Conservation (phyloP, 306 rosid genomes). For the Fragaria vesca region DNA sequence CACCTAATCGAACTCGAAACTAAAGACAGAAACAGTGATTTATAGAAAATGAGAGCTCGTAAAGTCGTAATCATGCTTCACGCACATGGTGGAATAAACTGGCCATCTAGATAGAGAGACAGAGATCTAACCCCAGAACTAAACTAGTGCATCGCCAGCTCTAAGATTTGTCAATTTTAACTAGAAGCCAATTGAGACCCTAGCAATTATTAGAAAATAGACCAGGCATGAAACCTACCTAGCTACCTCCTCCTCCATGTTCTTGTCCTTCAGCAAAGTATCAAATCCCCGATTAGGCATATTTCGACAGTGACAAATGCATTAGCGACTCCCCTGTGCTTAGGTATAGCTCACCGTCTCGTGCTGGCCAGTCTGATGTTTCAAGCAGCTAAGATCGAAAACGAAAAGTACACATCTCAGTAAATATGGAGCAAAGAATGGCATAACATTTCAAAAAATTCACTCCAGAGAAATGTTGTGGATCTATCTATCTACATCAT, state of each 20-base stretch:
- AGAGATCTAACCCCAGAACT: neutral
- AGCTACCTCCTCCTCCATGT: neutral
- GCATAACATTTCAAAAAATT: neutral
- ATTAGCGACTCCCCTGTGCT: too few species aligned
- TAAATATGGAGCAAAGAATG: neutral
- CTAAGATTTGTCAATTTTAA: neutral
- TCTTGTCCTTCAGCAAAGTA: neutral
- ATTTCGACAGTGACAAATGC: too few species aligned
- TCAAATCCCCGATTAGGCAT: too few species aligned
- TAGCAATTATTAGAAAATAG: neutral
- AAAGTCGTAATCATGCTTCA: neutral
- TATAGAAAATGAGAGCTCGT: neutral
- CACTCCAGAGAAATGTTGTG: neutral
- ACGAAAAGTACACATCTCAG: neutral
- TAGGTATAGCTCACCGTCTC: too few species aligned
- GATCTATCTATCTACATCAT: neutral
- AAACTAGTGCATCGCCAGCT: constrained; percentile 2
- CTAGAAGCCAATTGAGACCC: neutral
- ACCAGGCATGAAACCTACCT: neutral
- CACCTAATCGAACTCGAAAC: neutral
- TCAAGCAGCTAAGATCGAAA: neutral
- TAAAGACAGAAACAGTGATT: neutral
- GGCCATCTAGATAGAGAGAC: neutral
- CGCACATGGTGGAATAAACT: neutral
- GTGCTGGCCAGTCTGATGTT: neutral